Evolutionary conservation across 2,329 filamentous ascomycete genomes (phyloP).

Genomic region (Ceratocystis ficicola): DNA sequence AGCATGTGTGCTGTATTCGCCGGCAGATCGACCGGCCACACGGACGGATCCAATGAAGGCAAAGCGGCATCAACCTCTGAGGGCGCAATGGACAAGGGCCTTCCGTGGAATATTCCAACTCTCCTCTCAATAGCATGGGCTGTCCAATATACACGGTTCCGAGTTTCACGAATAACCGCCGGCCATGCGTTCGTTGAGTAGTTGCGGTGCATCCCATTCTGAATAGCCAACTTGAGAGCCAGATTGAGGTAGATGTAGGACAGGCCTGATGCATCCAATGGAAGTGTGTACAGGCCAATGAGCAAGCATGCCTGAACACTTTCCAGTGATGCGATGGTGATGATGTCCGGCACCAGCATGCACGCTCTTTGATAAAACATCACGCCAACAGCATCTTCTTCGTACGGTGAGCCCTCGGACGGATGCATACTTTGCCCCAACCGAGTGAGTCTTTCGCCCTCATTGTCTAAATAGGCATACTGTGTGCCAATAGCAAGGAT

Average conservation of each 20-base stretch:
- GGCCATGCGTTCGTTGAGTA: conserved; percentile 38
- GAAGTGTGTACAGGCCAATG: conserved; percentile 43
- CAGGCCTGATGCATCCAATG: conserved; percentile 44
- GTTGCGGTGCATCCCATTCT: conserved; percentile 48
- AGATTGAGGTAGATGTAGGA: conserved; percentile 46
- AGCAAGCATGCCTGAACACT: conserved; percentile 47
- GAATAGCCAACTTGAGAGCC: conserved; percentile 45
- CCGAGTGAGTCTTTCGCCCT: conserved; percentile 22
- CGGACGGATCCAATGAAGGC: conserved; percentile 36
- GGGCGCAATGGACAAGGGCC: conserved; percentile 42
- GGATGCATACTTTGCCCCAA: conserved; percentile 24
- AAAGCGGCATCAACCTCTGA: conserved; percentile 43
- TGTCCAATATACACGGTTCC: conserved; percentile 47
- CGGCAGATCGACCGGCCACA: conserved; percentile 32
- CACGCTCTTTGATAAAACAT: conserved; percentile 46
- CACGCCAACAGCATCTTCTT: conserved; percentile 42
- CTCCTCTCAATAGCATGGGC: conserved; percentile 45
- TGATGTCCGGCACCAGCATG: conserved; percentile 44
- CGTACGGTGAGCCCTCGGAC: conserved; percentile 27
- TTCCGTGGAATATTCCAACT: conserved; percentile 44
- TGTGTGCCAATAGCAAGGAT: conserved; percentile 41
- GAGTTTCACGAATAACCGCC: conserved; percentile 38
- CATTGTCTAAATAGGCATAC: conserved; percentile 36
- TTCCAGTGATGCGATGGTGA: conserved; percentile 43
- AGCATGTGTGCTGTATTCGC: conserved; percentile 38